Base-by-base conservation (phyloP, 2,329 filamentous ascomycete genomes). In the Paracamarosporium sp. region DNA sequence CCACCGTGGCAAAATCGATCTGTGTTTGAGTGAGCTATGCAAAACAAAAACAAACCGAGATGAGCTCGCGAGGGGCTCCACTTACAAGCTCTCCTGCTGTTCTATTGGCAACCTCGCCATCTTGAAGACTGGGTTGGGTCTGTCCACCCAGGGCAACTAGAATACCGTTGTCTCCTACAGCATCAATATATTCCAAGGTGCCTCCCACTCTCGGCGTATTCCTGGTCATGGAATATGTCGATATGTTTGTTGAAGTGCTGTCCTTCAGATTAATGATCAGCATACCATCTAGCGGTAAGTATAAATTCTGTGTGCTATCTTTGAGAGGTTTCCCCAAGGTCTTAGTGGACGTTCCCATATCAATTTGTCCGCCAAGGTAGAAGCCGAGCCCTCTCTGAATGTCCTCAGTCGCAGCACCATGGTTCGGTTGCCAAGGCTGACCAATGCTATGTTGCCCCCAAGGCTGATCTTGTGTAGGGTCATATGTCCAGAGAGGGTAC, bases 351-450 rank as follows among this genome's bases (percentile, higher is more conserved):
- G 72, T 76, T 7, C 78, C 77, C 46, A 64, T 66, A 46, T 80
- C 75, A 35, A 79, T 69, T 40, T 74, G 68, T 1, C 78, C 78
- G 56, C 78, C 78, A 13, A 80, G 63, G 55, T 76, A 80, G 51
- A 79, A 79, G 2, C 64, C 76, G 4, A 78, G 57, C 8, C 73
- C 70, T 35, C 71, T 72, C 40, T 76, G 72, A 20, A 71, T 64
- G 8, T 76, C 75, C 56, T 79, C 77, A 17, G 77, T 67, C 50
- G 62, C 72, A 22, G 74, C 69, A n/a, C 78, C 78, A 55, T 74
- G 72, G 46, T 69, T 76, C 5, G 61, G 63, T 73, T 78, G 56
- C 64, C 64, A 68, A 3, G 56, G 53, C 41, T 63, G 58, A 12
- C 40, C 41, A 4, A 67, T 45, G n/a, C 61, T 59, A 47, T 65